A percentile compares a stretch with the other conserved stretches of the same genome.
Conservation (phyloP, 345 rosid species). For the Gossypioides kirkii region DNA sequence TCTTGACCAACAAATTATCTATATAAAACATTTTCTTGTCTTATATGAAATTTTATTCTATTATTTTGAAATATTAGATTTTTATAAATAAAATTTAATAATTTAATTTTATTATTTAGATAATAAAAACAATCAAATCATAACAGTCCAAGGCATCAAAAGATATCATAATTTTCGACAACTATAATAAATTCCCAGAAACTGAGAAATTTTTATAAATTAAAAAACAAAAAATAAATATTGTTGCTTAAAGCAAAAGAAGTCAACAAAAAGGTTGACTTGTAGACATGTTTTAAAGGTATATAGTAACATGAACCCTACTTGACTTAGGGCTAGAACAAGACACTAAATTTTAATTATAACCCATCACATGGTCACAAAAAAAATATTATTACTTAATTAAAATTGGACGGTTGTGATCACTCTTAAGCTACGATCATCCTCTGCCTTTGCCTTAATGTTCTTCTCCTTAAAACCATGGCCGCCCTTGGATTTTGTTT, state of each 20-base stretch:
- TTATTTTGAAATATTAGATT: neutral
- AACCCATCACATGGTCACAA: conserved; percentile 4
- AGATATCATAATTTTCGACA: no score
- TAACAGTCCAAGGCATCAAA: no score
- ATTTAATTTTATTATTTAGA: no score
- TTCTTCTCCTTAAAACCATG: neutral
- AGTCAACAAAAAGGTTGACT: no score
- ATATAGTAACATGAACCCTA: neutral
- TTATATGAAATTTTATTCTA: neutral
- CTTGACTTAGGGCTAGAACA: neutral
- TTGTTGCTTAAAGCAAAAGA: no score
- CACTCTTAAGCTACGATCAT: neutral
- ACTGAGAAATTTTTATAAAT: no score
- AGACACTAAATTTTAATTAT: neutral
- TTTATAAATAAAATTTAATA: no score
- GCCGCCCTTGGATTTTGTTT: conserved; percentile 20
- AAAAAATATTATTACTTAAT: neutral
- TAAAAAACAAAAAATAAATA: no score
- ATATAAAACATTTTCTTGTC: no score
- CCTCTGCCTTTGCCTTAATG: neutral
- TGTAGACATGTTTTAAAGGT: no score
- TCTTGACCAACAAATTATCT: neutral
- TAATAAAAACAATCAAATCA: no score
- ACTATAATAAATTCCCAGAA: no score
- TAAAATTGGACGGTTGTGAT: conserved; percentile 30